Percentiles rank a stretch among this genome's conserved stretches.
These are phyloP conservation scores for Phylloporus sp. DNA, from an alignment of 768 basidiomycete genomes.

Conservation along the genomic window DNA sequence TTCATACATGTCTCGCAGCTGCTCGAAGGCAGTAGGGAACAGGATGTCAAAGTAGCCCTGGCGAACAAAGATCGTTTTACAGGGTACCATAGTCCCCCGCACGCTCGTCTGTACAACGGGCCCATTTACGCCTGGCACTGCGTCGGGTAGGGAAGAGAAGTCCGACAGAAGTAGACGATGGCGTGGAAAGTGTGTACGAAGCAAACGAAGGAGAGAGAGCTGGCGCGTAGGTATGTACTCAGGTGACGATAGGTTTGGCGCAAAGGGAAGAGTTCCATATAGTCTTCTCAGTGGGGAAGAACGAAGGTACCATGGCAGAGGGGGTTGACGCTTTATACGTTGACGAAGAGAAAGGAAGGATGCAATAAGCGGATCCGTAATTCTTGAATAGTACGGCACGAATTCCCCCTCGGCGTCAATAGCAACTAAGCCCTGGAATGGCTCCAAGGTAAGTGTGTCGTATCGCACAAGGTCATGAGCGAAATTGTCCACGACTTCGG, in stretches of 20 bases:
- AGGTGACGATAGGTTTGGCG: constrained; percentile 80
- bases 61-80: constrained; percentile 84
- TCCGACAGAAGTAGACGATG: constrained; percentile 95
- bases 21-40: constrained; percentile 90
- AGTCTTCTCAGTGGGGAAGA: constrained; percentile 57
- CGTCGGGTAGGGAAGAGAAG: constrained; percentile 84
- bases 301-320: constrained; percentile 52
- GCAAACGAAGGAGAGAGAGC: constrained; percentile 75
- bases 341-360: constrained; percentile 72
- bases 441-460: constrained; percentile 71
- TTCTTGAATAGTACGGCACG: constrained; percentile 72
- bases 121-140: constrained; percentile 61
- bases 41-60: constrained; percentile 99
- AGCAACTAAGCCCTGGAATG: constrained; percentile 79
- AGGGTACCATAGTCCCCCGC: constrained; percentile 81
- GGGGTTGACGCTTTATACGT: constrained; percentile 53
- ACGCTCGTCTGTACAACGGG: constrained; percentile 97
- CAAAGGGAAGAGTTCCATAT: constrained; percentile 77
- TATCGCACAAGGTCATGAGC: constrained; percentile 95
- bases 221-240: constrained; percentile 95
- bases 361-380: constrained; percentile 80
- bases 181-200: constrained; percentile 81
- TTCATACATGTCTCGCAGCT: constrained; percentile 88
- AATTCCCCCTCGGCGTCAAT: constrained; percentile 82
- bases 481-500: constrained; percentile 99